Evolutionary conservation across 1,284 basidiomycete species (phyloP), one percentile per base, ranked within the genome.

Genomic region (Ustilago trichophora): DNA sequence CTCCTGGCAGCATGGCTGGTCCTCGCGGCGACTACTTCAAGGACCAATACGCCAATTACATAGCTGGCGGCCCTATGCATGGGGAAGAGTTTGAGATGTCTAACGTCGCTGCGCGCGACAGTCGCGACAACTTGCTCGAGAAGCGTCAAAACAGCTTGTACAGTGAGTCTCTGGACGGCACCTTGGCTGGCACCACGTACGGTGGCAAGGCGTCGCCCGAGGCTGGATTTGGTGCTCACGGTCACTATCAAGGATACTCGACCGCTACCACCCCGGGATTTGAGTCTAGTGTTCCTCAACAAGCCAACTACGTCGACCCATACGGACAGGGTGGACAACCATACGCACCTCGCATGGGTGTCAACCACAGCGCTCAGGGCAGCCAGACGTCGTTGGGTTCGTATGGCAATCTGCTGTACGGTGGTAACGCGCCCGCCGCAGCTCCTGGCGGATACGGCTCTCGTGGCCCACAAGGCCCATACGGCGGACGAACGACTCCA

Each of bases 111-210:
- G 63, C 62, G 15, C 57, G 57, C 18, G 74, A 66, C 40, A 72
- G 68, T 45, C 70, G 73, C 15, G 76, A 75, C 49, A 78, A 78
- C 34, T 40, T 78, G 43, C 57, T 78, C 15, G 76, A 78, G 35
- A 74, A 76, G 59, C 54, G 41, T 13, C 43, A 47, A 26, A 24
- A 44, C 36, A 70, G 66, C 49, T 18, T 69, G 46, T 66, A 70
- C 62, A 70, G 45, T 47, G 67, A 70, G 18, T 65, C 67, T 6
- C 22, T 51, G 12, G 66, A 69, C 10, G 67, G 62, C 19, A 70
- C 67, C 10, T 46, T 70, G 27, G 49, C 49, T 12, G 62, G 62
- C 16, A 54, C 58, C 13, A 48, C 35, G 6, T 68, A 68, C 31
- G 53, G 53, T 13, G 66, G 56, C 38, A 64, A 69, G 27, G 16